These are phyloP conservation scores for Tetracladium setigerum DNA, from an alignment of 495 filamentous ascomycete species.

Conservation along the genomic window DNA sequence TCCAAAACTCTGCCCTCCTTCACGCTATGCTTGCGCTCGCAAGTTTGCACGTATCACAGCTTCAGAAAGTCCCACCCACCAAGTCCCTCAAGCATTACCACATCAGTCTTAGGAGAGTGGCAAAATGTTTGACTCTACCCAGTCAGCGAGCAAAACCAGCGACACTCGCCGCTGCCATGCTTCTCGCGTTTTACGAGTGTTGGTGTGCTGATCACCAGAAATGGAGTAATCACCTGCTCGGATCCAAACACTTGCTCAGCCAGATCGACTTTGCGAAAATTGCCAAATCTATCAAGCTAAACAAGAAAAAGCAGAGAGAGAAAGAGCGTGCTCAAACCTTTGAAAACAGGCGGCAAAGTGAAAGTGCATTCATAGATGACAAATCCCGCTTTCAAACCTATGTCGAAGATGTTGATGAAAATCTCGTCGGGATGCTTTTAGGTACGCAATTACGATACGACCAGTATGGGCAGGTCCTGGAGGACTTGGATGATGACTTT, in stretches of 20 bases:
- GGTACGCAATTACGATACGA: constrained; percentile 20
- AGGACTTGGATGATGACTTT: constrained; percentile 3
- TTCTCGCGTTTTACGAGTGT: constrained; percentile 90
- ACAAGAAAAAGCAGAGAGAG: constrained; percentile 27
- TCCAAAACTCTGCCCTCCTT: constrained; percentile 76
- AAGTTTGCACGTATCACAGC: constrained; percentile 81
- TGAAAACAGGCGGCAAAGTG: constrained; percentile 4
- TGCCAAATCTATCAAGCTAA: constrained; percentile 59
- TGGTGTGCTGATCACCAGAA: constrained; percentile 92
- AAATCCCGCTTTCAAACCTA: constrained; percentile 16
- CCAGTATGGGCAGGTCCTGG: constrained; percentile 13
- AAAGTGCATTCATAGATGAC: constrained; percentile 17
- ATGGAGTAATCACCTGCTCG: constrained; percentile 88
- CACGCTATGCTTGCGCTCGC: constrained; percentile 88
- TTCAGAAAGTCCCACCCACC: constrained; percentile 62
- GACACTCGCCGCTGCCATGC: constrained; percentile 79
- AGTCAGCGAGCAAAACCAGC: constrained; percentile 66
- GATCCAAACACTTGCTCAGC: constrained; percentile 71
- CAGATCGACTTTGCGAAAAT: constrained; percentile 74
- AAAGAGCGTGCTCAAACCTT: constrained; percentile 11
- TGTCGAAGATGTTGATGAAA: constrained; percentile 28
- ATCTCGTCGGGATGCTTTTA: constrained; percentile 26
- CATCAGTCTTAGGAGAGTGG: constrained; percentile 69
- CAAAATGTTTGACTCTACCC: constrained; percentile 63
- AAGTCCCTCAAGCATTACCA: constrained; percentile 91